Base-by-base conservation (phyloP, 495 filamentous ascomycete species). In the Penicillium longicatenatum region DNA sequence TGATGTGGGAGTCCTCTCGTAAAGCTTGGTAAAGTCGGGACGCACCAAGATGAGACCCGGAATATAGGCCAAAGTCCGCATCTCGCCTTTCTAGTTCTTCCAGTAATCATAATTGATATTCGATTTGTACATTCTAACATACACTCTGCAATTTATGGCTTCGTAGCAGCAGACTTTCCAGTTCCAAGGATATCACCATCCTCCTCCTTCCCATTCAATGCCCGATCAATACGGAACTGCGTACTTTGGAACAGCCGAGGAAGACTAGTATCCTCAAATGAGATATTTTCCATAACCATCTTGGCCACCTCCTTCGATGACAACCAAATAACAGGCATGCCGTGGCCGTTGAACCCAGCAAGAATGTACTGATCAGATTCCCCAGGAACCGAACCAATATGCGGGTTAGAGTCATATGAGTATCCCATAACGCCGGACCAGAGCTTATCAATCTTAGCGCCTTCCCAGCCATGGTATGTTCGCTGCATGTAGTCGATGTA, bases 301-400 rank as follows among this genome's bases (percentile, higher is more conserved):
- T 70, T 66, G 17, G 75, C 76, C 41, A 85, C 52, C 17, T 70
- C 79, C 49, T 72, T 73, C 9, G 74, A 71, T 0, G 70, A 59
- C 0, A 75, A 61, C 57, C 72, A 81, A 53, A 80, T 76, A 19
- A 77, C 57, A 6, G 81, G 68, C 81, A 84, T 86, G 0, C 83
- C 82, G 59, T 78, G 78, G 4, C 82, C 82, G 55, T 82, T 79
- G 64, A 82, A 84, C 0, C 80, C 80, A 2, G 81, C 79, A 37
- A 78, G 53, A 16, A 86, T 70, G 54, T 61, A 84, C 49, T 77
- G 71, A 6, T 69, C 72, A 6, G 70, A 43, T 29, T 64, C 58
- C 4, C 65, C 72, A 4, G 82, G 83, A 7, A 84, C 70, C 33
- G 54, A 45, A 14, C 82, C 82, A 29, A 82, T 66, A 58, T 80